Conservation (phyloP, 2,329 filamentous ascomycete species). For the Claviceps monticola region DNA sequence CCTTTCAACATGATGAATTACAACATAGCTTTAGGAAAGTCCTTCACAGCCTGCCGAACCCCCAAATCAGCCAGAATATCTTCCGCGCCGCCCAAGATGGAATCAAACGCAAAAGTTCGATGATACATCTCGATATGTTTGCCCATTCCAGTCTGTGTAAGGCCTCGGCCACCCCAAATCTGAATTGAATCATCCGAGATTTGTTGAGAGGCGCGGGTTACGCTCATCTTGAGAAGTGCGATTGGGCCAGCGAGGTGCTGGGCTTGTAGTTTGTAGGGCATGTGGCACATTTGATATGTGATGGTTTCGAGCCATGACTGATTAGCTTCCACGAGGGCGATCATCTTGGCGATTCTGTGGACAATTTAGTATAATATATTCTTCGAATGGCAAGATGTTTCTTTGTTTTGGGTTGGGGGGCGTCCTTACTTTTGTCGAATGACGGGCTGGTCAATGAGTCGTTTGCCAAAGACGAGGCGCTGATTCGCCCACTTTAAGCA, state of each 20-base stretch:
- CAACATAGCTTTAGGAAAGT: conserved; percentile 73
- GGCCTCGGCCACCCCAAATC: conserved; percentile 69
- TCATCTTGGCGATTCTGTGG: conserved; percentile 69
- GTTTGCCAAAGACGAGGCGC: conserved; percentile 70
- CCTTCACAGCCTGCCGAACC: conserved; percentile 70
- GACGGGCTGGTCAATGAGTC: conserved; percentile 68
- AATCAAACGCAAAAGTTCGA: conserved; percentile 69
- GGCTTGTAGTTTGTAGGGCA: conserved; percentile 66
- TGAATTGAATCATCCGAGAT: conserved; percentile 74
- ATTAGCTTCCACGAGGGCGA: conserved; percentile 65
- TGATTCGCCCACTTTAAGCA: conserved; percentile 84
- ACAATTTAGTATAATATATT: too few species aligned
- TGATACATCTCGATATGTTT: conserved; percentile 73
- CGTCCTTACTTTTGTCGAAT: conserved; percentile 58
- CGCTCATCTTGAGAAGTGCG: conserved; percentile 66
- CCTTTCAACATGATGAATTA: conserved; percentile 23
- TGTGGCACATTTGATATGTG: conserved; percentile 78
- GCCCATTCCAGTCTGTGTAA: conserved; percentile 77
- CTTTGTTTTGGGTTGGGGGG: background rate
- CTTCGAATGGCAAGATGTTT: background rate
- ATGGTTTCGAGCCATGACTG: conserved; percentile 77
- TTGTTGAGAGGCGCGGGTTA: conserved; percentile 65
- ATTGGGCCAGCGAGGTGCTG: conserved; percentile 68
- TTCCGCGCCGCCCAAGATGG: conserved; percentile 67
- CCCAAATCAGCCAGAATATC: conserved; percentile 72